Evolutionary conservation across 768 basidiomycete species (phyloP).

Genomic region (Agrocybe praecox): DNA sequence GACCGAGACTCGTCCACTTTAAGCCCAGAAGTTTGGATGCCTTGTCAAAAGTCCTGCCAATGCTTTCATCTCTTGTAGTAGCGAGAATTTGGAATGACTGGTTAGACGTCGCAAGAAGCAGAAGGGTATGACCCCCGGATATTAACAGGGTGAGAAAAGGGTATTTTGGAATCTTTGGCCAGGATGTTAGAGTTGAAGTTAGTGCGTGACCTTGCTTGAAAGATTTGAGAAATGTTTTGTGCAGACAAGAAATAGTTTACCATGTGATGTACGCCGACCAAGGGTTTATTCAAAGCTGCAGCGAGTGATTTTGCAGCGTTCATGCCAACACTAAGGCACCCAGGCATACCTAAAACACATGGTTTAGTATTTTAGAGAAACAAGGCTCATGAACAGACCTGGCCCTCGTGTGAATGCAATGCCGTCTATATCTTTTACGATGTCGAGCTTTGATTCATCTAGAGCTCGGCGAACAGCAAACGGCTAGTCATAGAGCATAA

Average conservation of each 20-base stretch:
- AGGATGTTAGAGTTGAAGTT: conserved; percentile 71
- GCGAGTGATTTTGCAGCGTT: conserved; percentile 89
- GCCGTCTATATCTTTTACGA: conserved; percentile 71
- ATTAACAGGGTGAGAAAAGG: conserved; percentile 90
- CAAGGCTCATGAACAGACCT: conserved; percentile 39
- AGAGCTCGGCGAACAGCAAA: conserved; percentile 71
- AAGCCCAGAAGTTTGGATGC: conserved; percentile 72
- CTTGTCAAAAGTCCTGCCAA: conserved; percentile 86
- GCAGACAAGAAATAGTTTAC: conserved; percentile 39
- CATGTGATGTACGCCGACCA: conserved; percentile 96
- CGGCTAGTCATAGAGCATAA: conserved; percentile 50
- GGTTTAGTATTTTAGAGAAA: not conserved
- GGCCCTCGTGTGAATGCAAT: conserved; percentile 92
- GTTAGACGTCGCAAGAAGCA: conserved; percentile 70
- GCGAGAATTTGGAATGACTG: conserved; percentile 69
- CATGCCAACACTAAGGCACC: conserved; percentile 77
- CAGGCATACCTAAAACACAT: conserved; percentile 64
- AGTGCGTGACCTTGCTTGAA: conserved; percentile 90
- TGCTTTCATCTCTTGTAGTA: conserved; percentile 71
- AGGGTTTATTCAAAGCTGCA: conserved; percentile 72
- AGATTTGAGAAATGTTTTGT: not conserved
- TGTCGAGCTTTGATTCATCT: conserved; percentile 56
- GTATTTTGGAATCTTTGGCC: conserved; percentile 53
- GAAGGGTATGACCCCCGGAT: conserved; percentile 93
- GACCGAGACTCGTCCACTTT: conserved; percentile 62